A percentile compares a stretch with the other conserved stretches of the same genome.
phyloP scores from a whole-genome alignment of 805 yeast species.

The Suhomyces canberraensis region DNA sequence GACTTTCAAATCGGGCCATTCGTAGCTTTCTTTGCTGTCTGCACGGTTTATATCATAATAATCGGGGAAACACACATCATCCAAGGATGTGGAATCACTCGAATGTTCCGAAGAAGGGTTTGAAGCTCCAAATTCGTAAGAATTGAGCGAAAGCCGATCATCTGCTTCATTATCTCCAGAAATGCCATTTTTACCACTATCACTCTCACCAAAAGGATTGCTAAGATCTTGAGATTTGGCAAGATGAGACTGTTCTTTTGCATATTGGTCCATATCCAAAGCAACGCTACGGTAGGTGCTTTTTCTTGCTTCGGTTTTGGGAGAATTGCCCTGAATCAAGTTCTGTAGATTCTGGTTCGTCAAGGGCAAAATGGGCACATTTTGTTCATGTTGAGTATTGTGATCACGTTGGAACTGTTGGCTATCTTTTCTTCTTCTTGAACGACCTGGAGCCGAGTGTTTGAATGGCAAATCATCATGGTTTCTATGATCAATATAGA shows the following conservation, averaged over 20 bases:
- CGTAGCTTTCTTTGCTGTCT: constrained; percentile 21
- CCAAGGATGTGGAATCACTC: constrained; percentile 69
- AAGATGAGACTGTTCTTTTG: constrained; percentile 28
- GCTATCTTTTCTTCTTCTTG: constrained; percentile 16
- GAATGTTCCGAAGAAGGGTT: constrained; percentile 63
- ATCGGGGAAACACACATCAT: constrained; percentile 89
- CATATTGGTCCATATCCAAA: constrained; percentile 39
- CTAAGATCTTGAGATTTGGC: constrained; percentile 12
- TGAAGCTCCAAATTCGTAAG: constrained; percentile 48
- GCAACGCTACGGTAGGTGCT: constrained; percentile 23
- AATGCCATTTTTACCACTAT: neutral
- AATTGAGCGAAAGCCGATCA: constrained; percentile 15
- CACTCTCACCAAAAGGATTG: constrained; percentile 8
- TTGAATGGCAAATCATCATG: constrained; percentile 25
- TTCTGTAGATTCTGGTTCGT: constrained; percentile 37
- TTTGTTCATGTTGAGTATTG: neutral
- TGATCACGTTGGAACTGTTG: neutral
- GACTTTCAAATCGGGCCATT: constrained; percentile 83
- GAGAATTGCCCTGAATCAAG: constrained; percentile 15
- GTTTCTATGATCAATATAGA: constrained; percentile 30
- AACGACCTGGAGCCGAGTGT: constrained; percentile 28
- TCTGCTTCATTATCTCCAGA: constrained; percentile 15
- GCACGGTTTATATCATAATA: constrained; percentile 43
- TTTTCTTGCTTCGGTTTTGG: neutral
- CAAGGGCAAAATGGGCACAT: constrained; percentile 22